Evolutionary conservation across 768 basidiomycete genomes (phyloP).

Genomic region (Mycena metata): DNA sequence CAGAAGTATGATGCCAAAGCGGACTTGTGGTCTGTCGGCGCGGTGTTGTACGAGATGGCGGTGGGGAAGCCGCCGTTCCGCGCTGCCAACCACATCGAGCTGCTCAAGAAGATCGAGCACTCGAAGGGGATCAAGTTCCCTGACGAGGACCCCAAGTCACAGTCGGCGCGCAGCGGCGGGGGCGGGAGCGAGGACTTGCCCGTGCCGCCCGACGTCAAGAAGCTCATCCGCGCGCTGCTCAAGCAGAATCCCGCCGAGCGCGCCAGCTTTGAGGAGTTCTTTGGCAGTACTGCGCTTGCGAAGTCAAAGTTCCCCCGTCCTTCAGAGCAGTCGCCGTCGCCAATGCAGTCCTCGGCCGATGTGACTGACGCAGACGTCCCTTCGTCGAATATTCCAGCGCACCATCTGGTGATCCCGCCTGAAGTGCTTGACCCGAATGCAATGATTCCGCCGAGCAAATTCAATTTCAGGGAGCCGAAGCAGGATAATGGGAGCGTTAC

Average conservation of each 20-base stretch:
- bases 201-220: conserved; percentile 84
- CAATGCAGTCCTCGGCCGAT: conserved; percentile 46
- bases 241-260: conserved; percentile 88
- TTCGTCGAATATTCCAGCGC: conserved; percentile 69
- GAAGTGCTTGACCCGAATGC: conserved; percentile 85
- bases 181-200: conserved; percentile 65
- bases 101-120: conserved; percentile 92
- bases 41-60: conserved; percentile 95
- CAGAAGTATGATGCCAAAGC: conserved; percentile 99
- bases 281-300: conserved; percentile 80
- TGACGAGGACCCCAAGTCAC: conserved; percentile 84
- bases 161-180: conserved; percentile 43
- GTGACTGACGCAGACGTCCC: conserved; percentile 47
- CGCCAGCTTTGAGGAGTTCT: conserved; percentile 93
- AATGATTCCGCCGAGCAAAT: conserved; percentile 87
- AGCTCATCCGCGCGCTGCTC: conserved; percentile 85
- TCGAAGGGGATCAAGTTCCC: conserved; percentile 96
- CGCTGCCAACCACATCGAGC: conserved; percentile 95
- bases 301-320: conserved; percentile 84
- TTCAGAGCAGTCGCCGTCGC: conserved; percentile 51
- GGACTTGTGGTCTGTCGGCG: conserved; percentile 98
- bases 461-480: conserved; percentile 69
- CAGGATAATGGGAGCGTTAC: conserved; percentile 40
- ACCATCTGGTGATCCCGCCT: conserved; percentile 80
- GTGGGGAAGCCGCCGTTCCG: conserved; percentile 95